A percentile compares a stretch with the other conserved stretches of the same genome.
These are phyloP conservation scores for Saccharomycopsis crataegensis DNA, from an alignment of 1,139 yeast species.

Conservation along the genomic window DNA sequence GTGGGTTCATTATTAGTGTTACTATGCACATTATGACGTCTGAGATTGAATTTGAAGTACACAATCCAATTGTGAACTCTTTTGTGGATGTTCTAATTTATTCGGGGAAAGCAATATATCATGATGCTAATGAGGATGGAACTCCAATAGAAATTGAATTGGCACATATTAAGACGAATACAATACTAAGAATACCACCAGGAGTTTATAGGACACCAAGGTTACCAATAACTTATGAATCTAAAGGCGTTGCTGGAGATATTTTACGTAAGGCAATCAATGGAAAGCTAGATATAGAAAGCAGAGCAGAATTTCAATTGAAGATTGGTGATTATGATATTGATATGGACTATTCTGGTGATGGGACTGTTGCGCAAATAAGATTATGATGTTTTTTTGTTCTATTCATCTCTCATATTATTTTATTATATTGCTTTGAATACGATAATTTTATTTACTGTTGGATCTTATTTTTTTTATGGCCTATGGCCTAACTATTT, in stretches of 20 bases:
- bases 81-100: constrained; percentile 23
- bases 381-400: neutral
- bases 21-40: constrained; percentile 18
- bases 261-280: constrained; percentile 35
- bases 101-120: constrained; percentile 26
- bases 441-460: neutral
- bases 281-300: constrained; percentile 35
- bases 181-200: constrained; percentile 31
- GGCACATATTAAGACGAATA: constrained; percentile 32
- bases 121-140: constrained; percentile 17
- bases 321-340: constrained; percentile 30
- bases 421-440: neutral
- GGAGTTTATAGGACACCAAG: constrained; percentile 35
- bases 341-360: constrained; percentile 33
- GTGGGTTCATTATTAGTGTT: constrained; percentile 15
- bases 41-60: constrained; percentile 17
- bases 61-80: constrained; percentile 17
- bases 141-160: constrained; percentile 30
- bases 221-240: constrained; percentile 33
- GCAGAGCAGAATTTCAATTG: constrained; percentile 30
- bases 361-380: constrained; percentile 27
- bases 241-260: constrained; percentile 34
- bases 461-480: neutral
- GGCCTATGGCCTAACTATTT: no score
- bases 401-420: neutral